Base-by-base conservation (phyloP, 495 filamentous ascomycete genomes). In the Hypoxylon fragiforme region DNA sequence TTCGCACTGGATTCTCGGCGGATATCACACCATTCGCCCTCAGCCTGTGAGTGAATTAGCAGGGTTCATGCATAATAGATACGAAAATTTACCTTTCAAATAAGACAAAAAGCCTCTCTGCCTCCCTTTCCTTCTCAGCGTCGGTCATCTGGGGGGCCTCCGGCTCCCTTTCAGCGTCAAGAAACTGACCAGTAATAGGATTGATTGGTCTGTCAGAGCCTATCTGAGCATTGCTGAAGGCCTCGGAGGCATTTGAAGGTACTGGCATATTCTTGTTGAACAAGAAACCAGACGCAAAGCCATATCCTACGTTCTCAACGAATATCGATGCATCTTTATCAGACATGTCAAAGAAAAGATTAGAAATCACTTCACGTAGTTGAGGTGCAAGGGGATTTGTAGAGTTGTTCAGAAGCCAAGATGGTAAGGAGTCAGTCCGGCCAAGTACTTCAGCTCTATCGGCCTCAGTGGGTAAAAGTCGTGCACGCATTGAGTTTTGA, bases 51-150 rank as follows among this genome's bases (percentile, higher is more conserved):
- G n/a, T 39, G 37, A n/a, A 26, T 57, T 26, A 52, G 28, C 12
- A 32, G 20, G 44, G 13, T 26, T 31, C 24, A 34, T 7, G 13
- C 28, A 8, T 36, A 35, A 13, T 11, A 46, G 9, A 19, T 13
- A 34, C 9, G 6, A 13, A 15, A 18, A 20, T 71, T 57, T 74
- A 90, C 89, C 91, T 84, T 71, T 98, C 92, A 71, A 98, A 98
- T 12, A 98, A 76, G 11, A 97, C 90, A 73, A 97, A 96, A 0
- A 98, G 73, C 60, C 81, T 85, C 69, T 98, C 94, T 0, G 94
- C 94, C 68, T 98, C 94, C 36, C 89, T 77, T 65, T 96, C 90
- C 70, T 88, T 96, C 77, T 98, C 92, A 52, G 89, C 94, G 24
- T 85, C 75, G 4, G 87, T 92, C 94, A 98, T 97, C 14, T 85